Evolutionary conservation across 1,284 basidiomycete species (phyloP), one percentile per base, ranked within the genome.

Genomic region (Cystobasidiaceae sp.): DNA sequence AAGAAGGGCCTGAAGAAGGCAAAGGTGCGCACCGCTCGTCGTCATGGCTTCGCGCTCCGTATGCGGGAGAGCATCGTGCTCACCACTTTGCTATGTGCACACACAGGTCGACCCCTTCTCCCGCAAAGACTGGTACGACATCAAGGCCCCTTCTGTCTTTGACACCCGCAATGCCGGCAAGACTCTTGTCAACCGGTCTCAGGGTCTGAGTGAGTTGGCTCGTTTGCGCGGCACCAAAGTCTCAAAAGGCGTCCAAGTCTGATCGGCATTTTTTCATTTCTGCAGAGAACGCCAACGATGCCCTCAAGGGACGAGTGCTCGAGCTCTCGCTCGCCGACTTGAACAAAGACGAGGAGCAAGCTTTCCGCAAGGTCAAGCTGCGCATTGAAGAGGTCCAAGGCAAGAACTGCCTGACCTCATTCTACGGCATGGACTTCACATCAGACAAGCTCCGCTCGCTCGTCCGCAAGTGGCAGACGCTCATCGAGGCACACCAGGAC

Each of bases 391-490:
- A 97, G 77, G 85, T 99, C 72, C 88, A 97, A 82, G 96, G 94
- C 82, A 96, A 93, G 84, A 94, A 90, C 85, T 97, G 93, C 84
- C 85, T 98, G 66, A 97, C 96, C 80, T 97, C 94, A 82, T 99
- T 99, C 89, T 89, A 94, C 82, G 96, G 94, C 78, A 98, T 99
- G 96, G 91, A 96, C 83, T 97, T 99, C 83, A 98, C 96, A 71
- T 96, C 93, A 71, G 96, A 99, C 87, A 98, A 98, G 83, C 87
- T 98, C 73, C 93, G 96, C 71, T 98, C 96, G 66, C 92, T 99
- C 75, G 96, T 98, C 74, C 92, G 94, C 80, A 99, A 98, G 83
- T 99, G 96, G 96, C 96, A 98, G 82, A 87, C 93, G 41, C 88
- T 98, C 76, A 93, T 99, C 76, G 94, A 99, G 83, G 94, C 94